phyloP scores from a whole-genome alignment of 805 yeast species.

The Candida krabiensis region DNA sequence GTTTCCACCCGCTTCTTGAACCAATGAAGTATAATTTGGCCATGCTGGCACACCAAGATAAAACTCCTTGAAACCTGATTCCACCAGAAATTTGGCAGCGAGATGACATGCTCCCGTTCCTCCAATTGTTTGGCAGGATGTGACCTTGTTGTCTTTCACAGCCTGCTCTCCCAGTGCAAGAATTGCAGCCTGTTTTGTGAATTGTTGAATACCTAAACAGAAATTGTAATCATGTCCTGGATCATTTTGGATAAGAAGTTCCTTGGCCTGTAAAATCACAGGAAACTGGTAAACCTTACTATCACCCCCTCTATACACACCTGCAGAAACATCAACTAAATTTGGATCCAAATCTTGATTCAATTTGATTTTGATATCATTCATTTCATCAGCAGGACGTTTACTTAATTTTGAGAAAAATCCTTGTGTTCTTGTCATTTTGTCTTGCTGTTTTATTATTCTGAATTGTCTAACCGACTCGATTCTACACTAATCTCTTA shows the following conservation, averaged over 20 bases:
- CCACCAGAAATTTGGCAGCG: slow-evolving; percentile 44
- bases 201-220: slow-evolving; percentile 43
- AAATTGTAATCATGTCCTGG: slow-evolving; percentile 46
- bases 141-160: slow-evolving; percentile 35
- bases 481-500: no score
- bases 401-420: no score
- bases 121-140: slow-evolving; percentile 47
- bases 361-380: slow-evolving; percentile 8
- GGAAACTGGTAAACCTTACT: slow-evolving; percentile 41
- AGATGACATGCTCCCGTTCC: slow-evolving; percentile 52
- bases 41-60: slow-evolving; percentile 42
- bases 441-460: no score
- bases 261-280: slow-evolving; percentile 38
- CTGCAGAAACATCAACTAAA: slow-evolving; percentile 44
- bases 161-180: slow-evolving; percentile 37
- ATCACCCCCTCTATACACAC: slow-evolving; percentile 44
- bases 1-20: slow-evolving; percentile 45
- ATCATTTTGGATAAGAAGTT: slow-evolving; percentile 32
- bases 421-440: no score
- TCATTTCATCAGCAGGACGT: slow-evolving; percentile 17
- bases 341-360: slow-evolving; percentile 31
- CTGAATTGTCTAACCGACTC: no score
- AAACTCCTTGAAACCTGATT: slow-evolving; percentile 42
- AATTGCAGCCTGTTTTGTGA: slow-evolving; percentile 33
- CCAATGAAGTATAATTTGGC: slow-evolving; percentile 51